A percentile compares a stretch with the other conserved stretches of the same genome.
These are phyloP conservation scores for Lepidium aucheri DNA, from an alignment of 345 rosid species.

Conservation along the genomic window DNA sequence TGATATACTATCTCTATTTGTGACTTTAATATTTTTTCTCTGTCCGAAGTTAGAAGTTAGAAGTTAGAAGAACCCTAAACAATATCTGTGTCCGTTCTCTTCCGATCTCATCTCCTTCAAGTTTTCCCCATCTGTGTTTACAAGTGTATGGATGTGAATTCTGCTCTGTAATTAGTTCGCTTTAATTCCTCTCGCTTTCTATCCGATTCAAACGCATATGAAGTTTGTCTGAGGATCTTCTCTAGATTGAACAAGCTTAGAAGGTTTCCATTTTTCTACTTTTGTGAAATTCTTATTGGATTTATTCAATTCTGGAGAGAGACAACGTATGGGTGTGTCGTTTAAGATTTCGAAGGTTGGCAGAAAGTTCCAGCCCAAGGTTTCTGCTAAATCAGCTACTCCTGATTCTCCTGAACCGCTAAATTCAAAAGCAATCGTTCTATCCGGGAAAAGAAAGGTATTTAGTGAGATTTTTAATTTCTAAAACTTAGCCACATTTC, in stretches of 20 bases:
- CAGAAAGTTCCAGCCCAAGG: conserved; percentile 48
- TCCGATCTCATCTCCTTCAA: conserved; percentile 1
- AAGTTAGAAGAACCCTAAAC: conserved; percentile 17
- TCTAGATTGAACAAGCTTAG: conserved; percentile 7
- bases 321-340: conserved; percentile 43
- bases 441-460: conserved; percentile 40
- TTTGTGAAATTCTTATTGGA: neutral
- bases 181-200: neutral
- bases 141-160: neutral
- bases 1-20: neutral
- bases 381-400: conserved; percentile 30
- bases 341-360: conserved; percentile 68
- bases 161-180: neutral
- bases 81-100: neutral
- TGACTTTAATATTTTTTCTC: neutral
- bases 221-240: neutral
- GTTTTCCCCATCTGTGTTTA: neutral
- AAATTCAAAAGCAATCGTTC: conserved; percentile 24
- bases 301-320: neutral
- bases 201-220: neutral
- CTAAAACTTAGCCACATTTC: neutral
- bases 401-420: conserved; percentile 34
- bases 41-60: neutral
- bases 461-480: neutral
- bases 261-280: conserved; percentile 12